phyloP scores from a whole-genome alignment of 345 rosid genomes.

The Moringa oleifera region DNA sequence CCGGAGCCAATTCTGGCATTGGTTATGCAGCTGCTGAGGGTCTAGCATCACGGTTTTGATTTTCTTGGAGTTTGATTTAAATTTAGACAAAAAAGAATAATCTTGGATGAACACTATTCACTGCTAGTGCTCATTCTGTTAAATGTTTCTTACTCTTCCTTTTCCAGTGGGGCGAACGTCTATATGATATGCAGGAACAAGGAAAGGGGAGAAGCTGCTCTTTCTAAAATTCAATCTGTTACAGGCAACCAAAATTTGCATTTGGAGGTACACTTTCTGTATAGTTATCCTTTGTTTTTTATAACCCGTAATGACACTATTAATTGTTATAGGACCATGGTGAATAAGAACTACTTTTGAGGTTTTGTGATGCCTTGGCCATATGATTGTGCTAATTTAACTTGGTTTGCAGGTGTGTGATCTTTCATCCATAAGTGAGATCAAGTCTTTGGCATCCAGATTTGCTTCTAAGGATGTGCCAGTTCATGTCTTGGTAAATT shows the following conservation, averaged over 20 bases:
- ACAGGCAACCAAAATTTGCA: constrained; percentile 78
- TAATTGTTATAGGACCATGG: not conserved
- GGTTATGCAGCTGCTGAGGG: constrained; percentile 90
- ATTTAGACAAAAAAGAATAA: not conserved
- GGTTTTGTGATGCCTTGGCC: not conserved
- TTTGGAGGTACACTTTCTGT: constrained; percentile 51
- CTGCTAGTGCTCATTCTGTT: not conserved
- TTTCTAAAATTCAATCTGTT: constrained; percentile 56
- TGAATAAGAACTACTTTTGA: not conserved
- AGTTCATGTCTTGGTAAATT: constrained; percentile 71
- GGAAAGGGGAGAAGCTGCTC: constrained; percentile 81
- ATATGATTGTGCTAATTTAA: not conserved
- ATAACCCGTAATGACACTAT: not conserved
- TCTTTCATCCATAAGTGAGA: constrained; percentile 66
- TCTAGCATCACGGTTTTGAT: constrained; percentile 79
- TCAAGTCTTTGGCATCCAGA: constrained; percentile 74
- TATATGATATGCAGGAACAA: constrained; percentile 82
- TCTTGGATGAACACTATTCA: not conserved
- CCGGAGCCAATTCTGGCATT: constrained; percentile 92
- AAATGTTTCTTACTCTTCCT: constrained; percentile 8
- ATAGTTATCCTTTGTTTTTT: not conserved
- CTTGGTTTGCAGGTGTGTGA: constrained; percentile 68
- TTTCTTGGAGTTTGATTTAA: not conserved
- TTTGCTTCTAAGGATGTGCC: constrained; percentile 71
- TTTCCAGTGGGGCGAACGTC: constrained; percentile 72